These are phyloP conservation scores for Teunomyces funiuensis DNA, from an alignment of 805 yeast species.

Conservation along the genomic window DNA sequence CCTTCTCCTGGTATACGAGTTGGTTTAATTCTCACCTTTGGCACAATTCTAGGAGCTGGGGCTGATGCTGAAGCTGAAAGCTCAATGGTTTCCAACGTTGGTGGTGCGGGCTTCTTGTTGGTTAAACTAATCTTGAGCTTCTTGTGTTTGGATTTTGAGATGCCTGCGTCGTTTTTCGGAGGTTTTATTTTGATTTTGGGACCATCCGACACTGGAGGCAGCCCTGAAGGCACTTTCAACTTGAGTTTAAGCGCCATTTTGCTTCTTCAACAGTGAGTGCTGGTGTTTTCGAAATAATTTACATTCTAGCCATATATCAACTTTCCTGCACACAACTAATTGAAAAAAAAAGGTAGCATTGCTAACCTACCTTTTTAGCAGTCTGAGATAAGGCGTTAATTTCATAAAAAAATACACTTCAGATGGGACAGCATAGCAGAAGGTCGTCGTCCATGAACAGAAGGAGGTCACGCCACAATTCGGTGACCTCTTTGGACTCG, in stretches of 20 bases:
- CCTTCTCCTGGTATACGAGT: conserved; percentile 88
- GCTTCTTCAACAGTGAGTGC: not conserved
- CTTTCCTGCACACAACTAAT: not conserved
- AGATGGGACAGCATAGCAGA: not conserved
- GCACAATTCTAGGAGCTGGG: conserved; percentile 28
- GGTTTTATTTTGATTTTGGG: conserved; percentile 24
- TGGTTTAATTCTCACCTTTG: conserved; percentile 45
- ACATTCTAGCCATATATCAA: not conserved
- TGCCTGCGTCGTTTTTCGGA: conserved; percentile 8
- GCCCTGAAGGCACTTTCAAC: conserved; percentile 12
- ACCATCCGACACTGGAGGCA: conserved; percentile 2
- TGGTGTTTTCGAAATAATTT: not conserved
- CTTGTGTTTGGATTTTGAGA: conserved; percentile 18
- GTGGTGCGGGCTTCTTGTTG: conserved; percentile 7
- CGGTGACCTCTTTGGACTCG: conserved; percentile 35
- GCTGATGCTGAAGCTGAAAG: conserved; percentile 4
- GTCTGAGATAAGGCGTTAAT: too few species aligned
- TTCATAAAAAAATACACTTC: not conserved
- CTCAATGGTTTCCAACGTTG: conserved; percentile 1
- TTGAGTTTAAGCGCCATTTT: conserved; percentile 19
- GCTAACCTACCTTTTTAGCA: too few species aligned
- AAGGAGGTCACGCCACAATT: conserved; percentile 30
- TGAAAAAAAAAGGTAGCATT: not conserved
- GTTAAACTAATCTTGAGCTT: conserved; percentile 26
- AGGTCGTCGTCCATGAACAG: conserved; percentile 16